These are phyloP conservation scores for Trichoderma sp. DNA, from an alignment of 2,329 filamentous ascomycete genomes.

Conservation along the genomic window DNA sequence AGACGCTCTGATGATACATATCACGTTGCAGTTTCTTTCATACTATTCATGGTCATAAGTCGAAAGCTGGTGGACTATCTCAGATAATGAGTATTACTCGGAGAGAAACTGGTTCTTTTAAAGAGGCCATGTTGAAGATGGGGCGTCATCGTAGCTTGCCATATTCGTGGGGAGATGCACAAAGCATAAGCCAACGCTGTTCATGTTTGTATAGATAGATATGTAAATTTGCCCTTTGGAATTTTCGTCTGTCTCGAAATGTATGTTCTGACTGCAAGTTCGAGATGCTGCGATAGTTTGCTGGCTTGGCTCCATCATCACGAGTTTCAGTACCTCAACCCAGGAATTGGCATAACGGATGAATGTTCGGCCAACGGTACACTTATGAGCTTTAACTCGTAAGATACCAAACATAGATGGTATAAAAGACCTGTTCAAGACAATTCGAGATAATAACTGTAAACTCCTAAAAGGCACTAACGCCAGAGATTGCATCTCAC, in stretches of 20 bases:
- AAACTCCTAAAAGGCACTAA: not conserved
- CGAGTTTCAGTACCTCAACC: not conserved
- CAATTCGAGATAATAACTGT: not conserved
- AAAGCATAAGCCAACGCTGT: not conserved
- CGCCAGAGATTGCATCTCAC: not conserved
- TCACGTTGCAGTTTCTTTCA: not conserved
- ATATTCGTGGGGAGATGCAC: not conserved
- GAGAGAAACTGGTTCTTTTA: not conserved
- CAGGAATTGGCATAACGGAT: not conserved
- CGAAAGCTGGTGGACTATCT: no score
- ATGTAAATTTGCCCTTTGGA: not conserved
- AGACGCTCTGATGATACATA: not conserved
- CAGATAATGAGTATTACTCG: not conserved
- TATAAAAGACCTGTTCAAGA: not conserved
- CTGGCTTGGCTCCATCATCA: not conserved
- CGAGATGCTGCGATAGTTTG: not conserved
- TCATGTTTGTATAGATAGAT: not conserved
- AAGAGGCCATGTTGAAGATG: not conserved
- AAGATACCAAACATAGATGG: not conserved
- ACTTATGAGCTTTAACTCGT: not conserved
- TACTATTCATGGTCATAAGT: not conserved
- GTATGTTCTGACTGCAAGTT: not conserved
- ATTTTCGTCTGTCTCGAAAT: not conserved
- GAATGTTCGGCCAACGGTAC: not conserved
- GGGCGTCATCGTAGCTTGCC: not conserved